A percentile compares a stretch with the other conserved stretches of the same genome.
Evolutionary conservation across 140 eudicot genomes (phyloP).

Genomic region (Senecio squalidus): DNA sequence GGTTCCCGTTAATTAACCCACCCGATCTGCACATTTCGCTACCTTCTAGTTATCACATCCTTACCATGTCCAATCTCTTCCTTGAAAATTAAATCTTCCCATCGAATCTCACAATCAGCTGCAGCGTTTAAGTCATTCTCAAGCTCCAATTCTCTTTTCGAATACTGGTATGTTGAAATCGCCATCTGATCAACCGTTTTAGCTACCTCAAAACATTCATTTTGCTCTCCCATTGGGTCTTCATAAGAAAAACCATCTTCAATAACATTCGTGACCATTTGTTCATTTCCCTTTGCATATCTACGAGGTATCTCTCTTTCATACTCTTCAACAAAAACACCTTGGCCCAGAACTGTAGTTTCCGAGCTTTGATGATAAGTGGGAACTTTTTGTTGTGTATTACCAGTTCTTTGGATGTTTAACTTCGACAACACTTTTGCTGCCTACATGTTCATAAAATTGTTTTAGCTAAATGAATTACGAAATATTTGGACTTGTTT

Average conservation of each 20-base stretch:
- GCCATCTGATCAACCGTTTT: constrained; percentile 19
- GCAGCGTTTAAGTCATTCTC: constrained; percentile 35
- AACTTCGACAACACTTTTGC: constrained; percentile 57
- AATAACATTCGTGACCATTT: constrained; percentile 11
- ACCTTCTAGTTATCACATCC: background rate
- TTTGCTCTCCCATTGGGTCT: constrained; percentile 19
- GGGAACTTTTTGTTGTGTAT: constrained; percentile 24
- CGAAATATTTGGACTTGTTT: background rate
- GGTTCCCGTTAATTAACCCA: background rate
- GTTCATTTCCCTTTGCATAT: constrained; percentile 16
- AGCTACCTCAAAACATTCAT: constrained; percentile 26
- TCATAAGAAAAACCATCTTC: constrained; percentile 33
- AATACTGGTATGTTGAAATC: constrained; percentile 18
- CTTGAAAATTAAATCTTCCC: constrained; percentile 73
- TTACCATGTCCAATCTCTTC: constrained; percentile 92
- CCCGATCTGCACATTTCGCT: background rate
- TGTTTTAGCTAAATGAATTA: background rate
- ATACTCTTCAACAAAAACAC: constrained; percentile 17
- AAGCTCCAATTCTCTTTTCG: constrained; percentile 31
- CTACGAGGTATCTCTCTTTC: constrained; percentile 14
- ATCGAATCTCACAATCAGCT: constrained; percentile 47
- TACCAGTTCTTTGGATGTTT: constrained; percentile 35
- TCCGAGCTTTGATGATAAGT: constrained; percentile 11
- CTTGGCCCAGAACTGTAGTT: background rate
- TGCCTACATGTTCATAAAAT: constrained; percentile 42